phyloP scores from a whole-genome alignment of 306 rosid genomes.

The Casuarina glauca region DNA sequence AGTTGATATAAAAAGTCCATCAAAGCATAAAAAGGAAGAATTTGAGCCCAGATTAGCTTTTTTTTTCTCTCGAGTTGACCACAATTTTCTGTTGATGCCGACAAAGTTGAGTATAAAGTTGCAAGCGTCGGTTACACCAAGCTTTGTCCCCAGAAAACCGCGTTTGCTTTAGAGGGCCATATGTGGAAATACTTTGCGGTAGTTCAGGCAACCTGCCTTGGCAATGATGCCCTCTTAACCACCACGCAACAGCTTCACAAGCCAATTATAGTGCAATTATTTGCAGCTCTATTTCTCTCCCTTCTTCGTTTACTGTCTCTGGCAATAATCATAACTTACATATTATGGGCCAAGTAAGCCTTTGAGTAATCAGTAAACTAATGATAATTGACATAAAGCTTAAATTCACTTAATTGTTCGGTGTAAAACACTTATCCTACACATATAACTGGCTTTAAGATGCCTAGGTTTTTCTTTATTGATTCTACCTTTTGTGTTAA shows the following conservation, averaged over 20 bases:
- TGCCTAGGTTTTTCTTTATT: too few relatives aligned
- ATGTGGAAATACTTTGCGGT: neutral
- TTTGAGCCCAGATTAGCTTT: neutral
- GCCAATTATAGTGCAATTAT: neutral
- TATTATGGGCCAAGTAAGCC: neutral
- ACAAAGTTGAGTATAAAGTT: neutral
- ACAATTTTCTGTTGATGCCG: neutral
- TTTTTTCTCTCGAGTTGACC: neutral
- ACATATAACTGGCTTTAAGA: too few relatives aligned
- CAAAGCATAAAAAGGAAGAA: neutral
- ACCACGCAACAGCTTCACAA: neutral
- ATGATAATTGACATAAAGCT: neutral
- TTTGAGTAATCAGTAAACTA: neutral
- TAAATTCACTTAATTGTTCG: too few relatives aligned
- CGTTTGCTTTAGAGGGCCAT: neutral
- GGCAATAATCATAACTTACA: too few relatives aligned
- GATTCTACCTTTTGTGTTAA: too few relatives aligned
- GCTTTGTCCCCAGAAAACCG: too few relatives aligned
- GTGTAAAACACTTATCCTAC: too few relatives aligned
- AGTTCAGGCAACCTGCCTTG: neutral
- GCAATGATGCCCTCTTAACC: neutral
- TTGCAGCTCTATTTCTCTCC: neutral
- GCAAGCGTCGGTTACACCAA: too few relatives aligned
- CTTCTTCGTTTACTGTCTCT: neutral
- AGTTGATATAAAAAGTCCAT: neutral